Conservation (phyloP, 1,139 yeast genomes). For the Zhuliangozyma parablackwelliae region DNA sequence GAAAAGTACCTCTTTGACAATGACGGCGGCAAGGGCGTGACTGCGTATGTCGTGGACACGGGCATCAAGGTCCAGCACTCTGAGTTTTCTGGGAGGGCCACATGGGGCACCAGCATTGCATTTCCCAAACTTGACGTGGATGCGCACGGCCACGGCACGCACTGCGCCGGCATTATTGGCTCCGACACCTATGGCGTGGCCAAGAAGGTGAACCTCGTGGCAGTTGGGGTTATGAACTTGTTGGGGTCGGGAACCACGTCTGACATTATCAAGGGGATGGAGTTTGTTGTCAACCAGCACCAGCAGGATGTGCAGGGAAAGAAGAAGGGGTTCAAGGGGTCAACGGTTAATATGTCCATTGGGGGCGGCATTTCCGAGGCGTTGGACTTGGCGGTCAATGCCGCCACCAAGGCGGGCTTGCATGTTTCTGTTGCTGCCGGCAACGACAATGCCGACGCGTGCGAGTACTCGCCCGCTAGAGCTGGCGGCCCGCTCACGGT, state of each 20-base stretch:
- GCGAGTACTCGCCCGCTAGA: slow-evolving; percentile 40
- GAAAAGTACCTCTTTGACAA: slow-evolving; percentile 39
- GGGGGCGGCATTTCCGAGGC: slow-evolving; percentile 43
- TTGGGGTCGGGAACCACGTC: slow-evolving; percentile 40
- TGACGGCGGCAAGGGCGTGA: slow-evolving; percentile 42
- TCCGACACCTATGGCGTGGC: slow-evolving; percentile 41
- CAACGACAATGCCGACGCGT: slow-evolving; percentile 41
- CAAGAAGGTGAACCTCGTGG: slow-evolving; percentile 38
- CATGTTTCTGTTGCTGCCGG: slow-evolving; percentile 46
- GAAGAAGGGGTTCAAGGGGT: slow-evolving; percentile 40
- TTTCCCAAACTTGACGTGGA: slow-evolving; percentile 33
- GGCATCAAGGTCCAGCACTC: slow-evolving; percentile 39
- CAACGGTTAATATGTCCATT: slow-evolving; percentile 41
- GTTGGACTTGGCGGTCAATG: slow-evolving; percentile 40
- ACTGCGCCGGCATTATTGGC: slow-evolving; percentile 45
- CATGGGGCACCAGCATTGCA: slow-evolving; percentile 40
- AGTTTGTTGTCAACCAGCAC: slow-evolving; percentile 38
- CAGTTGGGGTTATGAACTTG: slow-evolving; percentile 39
- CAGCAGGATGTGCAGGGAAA: slow-evolving; percentile 22
- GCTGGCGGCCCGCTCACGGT: slow-evolving; percentile 41
- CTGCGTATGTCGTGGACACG: slow-evolving; percentile 42
- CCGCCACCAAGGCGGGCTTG: slow-evolving; percentile 38
- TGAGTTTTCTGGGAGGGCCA: slow-evolving; percentile 41
- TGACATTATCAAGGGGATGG: slow-evolving; percentile 42
- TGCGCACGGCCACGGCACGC: slow-evolving; percentile 55